Evolutionary conservation across 148 eudicot species (phyloP), one percentile per base, ranked within the genome.

Genomic region (Chenopodium album): DNA sequence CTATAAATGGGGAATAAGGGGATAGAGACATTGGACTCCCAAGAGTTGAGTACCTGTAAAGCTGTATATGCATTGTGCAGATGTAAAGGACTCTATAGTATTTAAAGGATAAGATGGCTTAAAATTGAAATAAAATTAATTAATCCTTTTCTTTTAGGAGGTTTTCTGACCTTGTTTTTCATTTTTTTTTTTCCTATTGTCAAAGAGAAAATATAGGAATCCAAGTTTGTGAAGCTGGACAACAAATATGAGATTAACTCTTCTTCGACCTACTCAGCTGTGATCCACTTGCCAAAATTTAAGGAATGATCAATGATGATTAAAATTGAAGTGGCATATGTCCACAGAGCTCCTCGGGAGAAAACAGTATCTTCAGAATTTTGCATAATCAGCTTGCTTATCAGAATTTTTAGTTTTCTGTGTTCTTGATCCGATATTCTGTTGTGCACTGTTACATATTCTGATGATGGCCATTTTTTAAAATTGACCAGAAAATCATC

Each of bases 151-250:
- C 48, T 37, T 71, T 16, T 6, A 32, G 48, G 50, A 41, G 74
- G 74, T 71, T 71, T 71, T 11, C 74, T 71, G 74, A 71, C 74
- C 50, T 16, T 71, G 74, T 71, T 71, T 41, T 22, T 23, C 11
- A 62, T 12, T 62, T 22, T 41, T 41, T 41, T 34, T 71, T 19
- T 71, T 69, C 50, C 50, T 19, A 71, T 26, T 71, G 50, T 71
- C 50, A 41, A 71, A 71, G 74, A 71, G 73, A 71, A 22, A 17
- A 71, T 71, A 17, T 71, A 71, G 74, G 73, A 69, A 69, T 47
- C 73, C 73, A 69, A 69, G 74, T 71, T 71, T 71, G 4, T 71
- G 74, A 71, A 41, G 74, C n/a, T 37, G 50, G 22, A 7, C 50
- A 37, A 22, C 74, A 41, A 22, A 71, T 71, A 37, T 19, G 28